These are phyloP conservation scores for Penicillium silybi DNA, from an alignment of 495 filamentous ascomycete species.

Conservation along the genomic window DNA sequence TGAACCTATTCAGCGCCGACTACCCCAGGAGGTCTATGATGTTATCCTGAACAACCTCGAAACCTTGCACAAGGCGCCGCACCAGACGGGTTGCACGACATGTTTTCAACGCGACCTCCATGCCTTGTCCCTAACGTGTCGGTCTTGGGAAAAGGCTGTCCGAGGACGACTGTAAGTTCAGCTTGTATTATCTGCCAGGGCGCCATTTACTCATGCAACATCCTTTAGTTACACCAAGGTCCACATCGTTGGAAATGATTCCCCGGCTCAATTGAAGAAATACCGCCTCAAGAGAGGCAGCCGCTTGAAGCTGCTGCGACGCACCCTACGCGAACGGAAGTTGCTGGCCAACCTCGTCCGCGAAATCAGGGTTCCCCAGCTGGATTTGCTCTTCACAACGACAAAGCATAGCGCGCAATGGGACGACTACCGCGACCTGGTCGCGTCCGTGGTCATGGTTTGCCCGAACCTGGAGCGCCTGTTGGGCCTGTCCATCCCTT, in stretches of 20 bases:
- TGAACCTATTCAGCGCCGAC: slow-evolving; percentile 43
- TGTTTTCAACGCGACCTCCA: slow-evolving; percentile 77
- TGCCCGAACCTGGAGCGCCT: slow-evolving; percentile 81
- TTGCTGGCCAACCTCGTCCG: slow-evolving; percentile 69
- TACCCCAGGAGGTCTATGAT: slow-evolving; percentile 56
- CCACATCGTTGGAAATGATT: slow-evolving; percentile 66
- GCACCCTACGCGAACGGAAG: slow-evolving; percentile 68
- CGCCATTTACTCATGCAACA: slow-evolving; percentile 9
- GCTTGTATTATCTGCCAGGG: not conserved
- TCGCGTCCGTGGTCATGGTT: slow-evolving; percentile 79
- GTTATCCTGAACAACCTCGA: slow-evolving; percentile 52
- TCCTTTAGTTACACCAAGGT: slow-evolving; percentile 61
- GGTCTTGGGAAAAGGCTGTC: slow-evolving; percentile 65
- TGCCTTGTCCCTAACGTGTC: slow-evolving; percentile 60
- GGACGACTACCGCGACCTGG: slow-evolving; percentile 63
- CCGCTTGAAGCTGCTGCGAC: slow-evolving; percentile 68
- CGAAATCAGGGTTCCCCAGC: slow-evolving; percentile 67
- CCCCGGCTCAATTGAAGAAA: slow-evolving; percentile 57
- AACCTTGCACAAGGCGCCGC: slow-evolving; percentile 41
- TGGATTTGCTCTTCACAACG: slow-evolving; percentile 47
- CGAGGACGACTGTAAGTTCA: slow-evolving; percentile 57
- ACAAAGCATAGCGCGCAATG: slow-evolving; percentile 43
- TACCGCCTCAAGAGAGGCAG: slow-evolving; percentile 63
- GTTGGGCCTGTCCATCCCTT: slow-evolving; percentile 64
- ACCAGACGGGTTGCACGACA: slow-evolving; percentile 57